Evolutionary conservation across 176 grass and related monocot genomes (phyloP), one percentile per base, ranked within the genome.

Genomic region (Triticum urartu): DNA sequence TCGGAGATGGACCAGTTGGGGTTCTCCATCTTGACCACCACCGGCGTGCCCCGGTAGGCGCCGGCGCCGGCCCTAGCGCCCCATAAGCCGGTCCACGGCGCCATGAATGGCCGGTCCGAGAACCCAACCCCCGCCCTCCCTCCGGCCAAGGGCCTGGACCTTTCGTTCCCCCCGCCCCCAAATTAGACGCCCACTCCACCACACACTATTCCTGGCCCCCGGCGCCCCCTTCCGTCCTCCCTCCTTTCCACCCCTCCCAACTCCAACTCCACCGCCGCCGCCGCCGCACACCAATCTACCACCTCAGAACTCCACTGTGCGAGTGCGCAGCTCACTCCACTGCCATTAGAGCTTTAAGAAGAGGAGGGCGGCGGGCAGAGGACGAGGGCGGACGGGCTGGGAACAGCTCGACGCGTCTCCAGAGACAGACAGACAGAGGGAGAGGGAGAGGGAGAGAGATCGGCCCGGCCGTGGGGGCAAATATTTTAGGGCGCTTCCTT

Each of bases 1-100:
- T 99, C 97, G 42, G 97, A 89, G 87, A 99, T 97, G 78, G 94
- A 99, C 97, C 97, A 99, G 85, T 99, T 99, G 69, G 94, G 97
- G 85, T 99, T 99, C 92, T 96, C 97, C 97, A 99, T 99, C 88
- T 97, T 99, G 76, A 99, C 92, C 76, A 99, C 88, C 80, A 99
- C 97, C 92, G 97, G 97, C 88, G 94, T 99, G 71, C 97, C 97
- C 50, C 89, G 94, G 92, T 97, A 95, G 80, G 90, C 82, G 32
- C 93, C 90, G 64, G 88, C 91, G 62, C 63, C 88, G 88, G 84
- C 65, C 81, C 82, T 88, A 52, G 76, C 85, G 65, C 85, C 92
- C 94, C 90, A 96, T 50, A 95, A 91, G 60, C 86, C 84, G 45
- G 72, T 94, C 80, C 88, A 94, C 77, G 90, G 92, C 80, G 94